Evolutionary conservation across 2,329 filamentous ascomycete genomes (phyloP).

Genomic region (Corynespora cassiicola): DNA sequence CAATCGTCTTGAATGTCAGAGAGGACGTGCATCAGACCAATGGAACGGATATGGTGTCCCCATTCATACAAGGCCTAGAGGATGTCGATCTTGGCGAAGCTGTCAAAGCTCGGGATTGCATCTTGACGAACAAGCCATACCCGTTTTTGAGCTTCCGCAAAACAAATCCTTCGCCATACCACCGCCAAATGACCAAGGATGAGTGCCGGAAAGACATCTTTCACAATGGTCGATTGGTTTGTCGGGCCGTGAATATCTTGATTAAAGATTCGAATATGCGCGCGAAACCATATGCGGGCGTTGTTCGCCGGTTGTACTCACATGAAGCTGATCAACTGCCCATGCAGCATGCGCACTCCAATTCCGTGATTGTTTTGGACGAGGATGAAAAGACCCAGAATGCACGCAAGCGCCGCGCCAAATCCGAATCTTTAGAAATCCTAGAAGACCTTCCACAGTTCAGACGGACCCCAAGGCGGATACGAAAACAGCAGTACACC

Average conservation of each 20-base stretch:
- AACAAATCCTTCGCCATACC: neutral
- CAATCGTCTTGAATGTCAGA: constrained; percentile 17
- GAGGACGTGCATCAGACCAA: too few relatives aligned
- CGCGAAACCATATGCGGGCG: constrained; percentile 18
- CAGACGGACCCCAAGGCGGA: constrained; percentile 5
- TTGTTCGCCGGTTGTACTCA: constrained; percentile 13
- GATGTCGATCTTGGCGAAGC: constrained; percentile 16
- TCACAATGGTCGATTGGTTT: constrained; percentile 13
- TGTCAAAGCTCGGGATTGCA: constrained; percentile 10
- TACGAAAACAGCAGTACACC: constrained; percentile 7
- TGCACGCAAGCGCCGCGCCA: constrained; percentile 2
- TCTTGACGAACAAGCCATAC: constrained; percentile 14
- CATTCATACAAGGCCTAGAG: constrained; percentile 18
- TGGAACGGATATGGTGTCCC: constrained; percentile 13
- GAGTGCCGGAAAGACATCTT: constrained; percentile 15
- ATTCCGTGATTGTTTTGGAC: neutral
- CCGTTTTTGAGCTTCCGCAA: constrained; percentile 8
- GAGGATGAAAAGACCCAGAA: constrained; percentile 1
- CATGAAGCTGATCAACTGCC: constrained; percentile 16
- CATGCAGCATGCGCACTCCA: too few relatives aligned
- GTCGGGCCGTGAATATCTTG: constrained; percentile 15
- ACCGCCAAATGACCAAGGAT: neutral
- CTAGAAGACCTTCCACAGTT: constrained; percentile 2
- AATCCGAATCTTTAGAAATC: constrained; percentile 5
- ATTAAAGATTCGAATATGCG: constrained; percentile 9